Base-by-base conservation (phyloP, 345 rosid species). In the Populus davidiana region DNA sequence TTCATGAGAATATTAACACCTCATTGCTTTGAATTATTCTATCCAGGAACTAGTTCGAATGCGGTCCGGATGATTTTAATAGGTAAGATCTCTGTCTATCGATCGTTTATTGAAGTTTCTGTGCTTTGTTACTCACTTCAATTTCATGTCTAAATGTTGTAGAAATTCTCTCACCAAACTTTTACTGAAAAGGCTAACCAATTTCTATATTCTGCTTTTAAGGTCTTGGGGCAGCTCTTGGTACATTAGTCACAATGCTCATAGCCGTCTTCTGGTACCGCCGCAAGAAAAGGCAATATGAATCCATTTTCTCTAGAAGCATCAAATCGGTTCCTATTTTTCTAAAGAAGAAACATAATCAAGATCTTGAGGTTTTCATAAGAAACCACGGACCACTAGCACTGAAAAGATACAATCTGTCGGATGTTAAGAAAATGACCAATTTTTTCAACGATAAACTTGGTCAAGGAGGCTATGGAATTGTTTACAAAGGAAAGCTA, bases 251-350 rank as follows among this genome's bases (percentile, higher is more conserved):
- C 2, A 4, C 70, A 14, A 75, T 83, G 64, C 62, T 77, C 76
- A 50, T 77, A 0, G 0, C 3, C 17, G 80, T 78, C 72, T 66
- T 81, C 59, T 86, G 76, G 67, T 80, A 27, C 11, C 85, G 71
- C 65, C 79, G 74, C 69, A 85, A 76, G 33, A 85, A 74, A 2
- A 87, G 78, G 66, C 72, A 82, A 59, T 63, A 78, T 49, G 79
- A 91, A 25, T 75, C 83, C 21, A 71, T 43, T 16, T 54, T 81
- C 35, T 80, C 90, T 23, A 79, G 87, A 67, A 85, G 83, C 81
- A 73, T 63, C 52, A 82, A 87, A 21, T 86, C 90, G 5, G 77
- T 56, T 33, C 35, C 35, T 33, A 33, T 33, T 36, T 9, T 25
- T 4, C 18, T 0, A 11, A 2, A 47, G 61, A 25, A 70, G 8